These are phyloP conservation scores for Pseudogymnoascus sp. DNA, from an alignment of 2,329 filamentous ascomycete genomes.

Conservation along the genomic window DNA sequence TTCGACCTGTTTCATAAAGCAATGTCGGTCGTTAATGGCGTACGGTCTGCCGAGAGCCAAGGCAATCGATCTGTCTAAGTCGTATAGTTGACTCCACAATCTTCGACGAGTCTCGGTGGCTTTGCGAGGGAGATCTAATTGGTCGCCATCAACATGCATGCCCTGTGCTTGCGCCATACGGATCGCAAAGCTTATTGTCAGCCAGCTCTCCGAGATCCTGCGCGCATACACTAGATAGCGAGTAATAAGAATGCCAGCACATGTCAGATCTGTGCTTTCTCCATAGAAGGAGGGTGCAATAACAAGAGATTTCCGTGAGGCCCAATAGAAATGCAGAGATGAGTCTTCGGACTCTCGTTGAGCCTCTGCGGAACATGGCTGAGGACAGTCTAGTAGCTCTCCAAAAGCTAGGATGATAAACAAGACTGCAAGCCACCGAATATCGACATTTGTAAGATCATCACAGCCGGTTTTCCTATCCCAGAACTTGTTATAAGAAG, in stretches of 20 bases:
- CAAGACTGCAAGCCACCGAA: conserved; percentile 35
- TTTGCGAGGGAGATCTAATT: conserved; percentile 31
- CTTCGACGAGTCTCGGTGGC: conserved; percentile 32
- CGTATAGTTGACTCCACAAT: conserved; percentile 34
- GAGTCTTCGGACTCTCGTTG: conserved; percentile 32
- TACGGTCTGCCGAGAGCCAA: conserved; percentile 35
- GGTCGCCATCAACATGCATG: conserved; percentile 36
- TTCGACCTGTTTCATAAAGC: conserved; percentile 30
- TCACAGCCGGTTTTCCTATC: conserved; percentile 33
- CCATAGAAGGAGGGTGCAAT: conserved; percentile 36
- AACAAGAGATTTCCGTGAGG: conserved; percentile 32
- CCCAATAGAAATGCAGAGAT: conserved; percentile 36
- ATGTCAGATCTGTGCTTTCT: conserved; percentile 34
- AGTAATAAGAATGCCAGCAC: conserved; percentile 34
- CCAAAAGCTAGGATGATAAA: conserved; percentile 36
- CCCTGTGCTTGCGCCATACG: conserved; percentile 37
- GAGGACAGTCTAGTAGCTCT: conserved; percentile 31
- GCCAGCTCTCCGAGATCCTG: conserved; percentile 33
- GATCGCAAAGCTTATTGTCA: conserved; percentile 36
- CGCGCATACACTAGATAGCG: conserved; percentile 34
- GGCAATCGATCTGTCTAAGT: conserved; percentile 34
- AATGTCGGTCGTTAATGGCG: conserved; percentile 33
- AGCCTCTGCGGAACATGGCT: conserved; percentile 27
- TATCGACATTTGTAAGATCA: conserved; percentile 33
- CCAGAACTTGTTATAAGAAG: conserved; percentile 34